phyloP scores from a whole-genome alignment of 495 filamentous ascomycete species.

The Aspergillus saccharolyticus region DNA sequence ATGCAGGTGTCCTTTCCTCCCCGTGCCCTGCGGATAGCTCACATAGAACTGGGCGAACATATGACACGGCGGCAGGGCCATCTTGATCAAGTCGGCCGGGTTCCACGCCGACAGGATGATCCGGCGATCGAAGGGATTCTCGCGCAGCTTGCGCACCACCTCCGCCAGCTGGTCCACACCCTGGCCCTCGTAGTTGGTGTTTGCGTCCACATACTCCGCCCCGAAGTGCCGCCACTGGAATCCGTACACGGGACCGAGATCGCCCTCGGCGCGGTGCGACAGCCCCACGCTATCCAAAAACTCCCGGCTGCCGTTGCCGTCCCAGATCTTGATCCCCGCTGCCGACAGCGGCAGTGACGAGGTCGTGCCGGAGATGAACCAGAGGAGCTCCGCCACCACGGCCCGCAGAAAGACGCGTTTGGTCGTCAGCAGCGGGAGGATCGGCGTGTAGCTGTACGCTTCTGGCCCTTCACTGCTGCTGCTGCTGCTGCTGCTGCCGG shows the following conservation, averaged over 20 bases:
- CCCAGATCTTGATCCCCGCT: conserved; percentile 92
- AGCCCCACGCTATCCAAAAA: conserved; percentile 84
- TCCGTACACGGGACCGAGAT: conserved; percentile 93
- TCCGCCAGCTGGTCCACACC: conserved; percentile 90
- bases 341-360: conserved; percentile 67
- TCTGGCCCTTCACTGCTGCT: no score
- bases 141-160: conserved; percentile 73
- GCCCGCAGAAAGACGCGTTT: conserved; percentile 94
- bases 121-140: conserved; percentile 79
- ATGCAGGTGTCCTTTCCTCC: conserved; percentile 59
- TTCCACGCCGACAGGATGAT: conserved; percentile 95
- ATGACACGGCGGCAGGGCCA: conserved; percentile 95
- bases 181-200: conserved; percentile 79
- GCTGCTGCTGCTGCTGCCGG: no score
- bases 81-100: conserved; percentile 73
- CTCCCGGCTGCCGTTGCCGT: conserved; percentile 86
- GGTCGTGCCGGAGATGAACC: conserved; percentile 85
- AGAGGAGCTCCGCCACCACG: conserved; percentile 89
- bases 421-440: conserved; percentile 90
- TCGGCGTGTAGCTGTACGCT: conserved; percentile 32
- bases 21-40: conserved; percentile 55
- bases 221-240: conserved; percentile 99
- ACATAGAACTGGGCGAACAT: conserved; percentile 99
- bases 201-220: conserved; percentile 73
- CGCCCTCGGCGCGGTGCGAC: conserved; percentile 71